Evolutionary conservation across 2,329 filamentous ascomycete genomes (phyloP).

Genomic region (Colletotrichum ledebouriae): DNA sequence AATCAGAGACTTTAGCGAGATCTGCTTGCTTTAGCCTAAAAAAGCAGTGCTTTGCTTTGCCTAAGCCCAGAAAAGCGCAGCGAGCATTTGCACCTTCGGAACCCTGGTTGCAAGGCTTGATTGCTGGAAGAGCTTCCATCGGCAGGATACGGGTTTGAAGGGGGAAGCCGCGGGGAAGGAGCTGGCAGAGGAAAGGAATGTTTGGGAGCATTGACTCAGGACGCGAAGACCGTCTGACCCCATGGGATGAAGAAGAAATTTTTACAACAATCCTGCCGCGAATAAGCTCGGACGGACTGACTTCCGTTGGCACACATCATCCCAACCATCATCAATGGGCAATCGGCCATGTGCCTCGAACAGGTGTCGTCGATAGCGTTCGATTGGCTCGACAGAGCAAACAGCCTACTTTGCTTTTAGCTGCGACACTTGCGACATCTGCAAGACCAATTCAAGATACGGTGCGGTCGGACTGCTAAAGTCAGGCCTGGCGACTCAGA

Average conservation of each 20-base stretch:
- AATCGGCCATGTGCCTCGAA: slow-evolving; percentile 15
- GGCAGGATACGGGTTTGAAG: too few relatives aligned
- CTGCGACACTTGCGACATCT: slow-evolving; percentile 6
- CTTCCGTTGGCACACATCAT: neutral
- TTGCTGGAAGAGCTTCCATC: neutral
- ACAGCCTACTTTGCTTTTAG: slow-evolving; percentile 22
- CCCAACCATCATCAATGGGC: neutral
- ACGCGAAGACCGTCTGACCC: too few relatives aligned
- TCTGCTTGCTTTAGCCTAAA: too few relatives aligned
- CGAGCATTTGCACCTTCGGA: too few relatives aligned
- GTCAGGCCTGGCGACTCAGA: slow-evolving; percentile 11
- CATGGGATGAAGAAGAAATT: slow-evolving; percentile 5
- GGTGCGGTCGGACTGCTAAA: slow-evolving; percentile 8
- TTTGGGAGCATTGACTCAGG: neutral
- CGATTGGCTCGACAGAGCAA: slow-evolving; percentile 10
- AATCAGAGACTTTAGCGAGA: too few relatives aligned
- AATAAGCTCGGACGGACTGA: slow-evolving; percentile 13
- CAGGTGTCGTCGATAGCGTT: neutral
- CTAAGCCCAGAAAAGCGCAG: too few relatives aligned
- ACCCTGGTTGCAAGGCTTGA: neutral
- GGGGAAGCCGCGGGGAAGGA: neutral
- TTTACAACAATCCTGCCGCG: neutral
- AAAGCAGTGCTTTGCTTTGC: too few relatives aligned
- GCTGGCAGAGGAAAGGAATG: neutral
- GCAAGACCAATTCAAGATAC: slow-evolving; percentile 16